Percentiles rank a stretch among this genome's conserved stretches.
Conservation (phyloP, 306 rosid species). For the Inga oerstediana region DNA sequence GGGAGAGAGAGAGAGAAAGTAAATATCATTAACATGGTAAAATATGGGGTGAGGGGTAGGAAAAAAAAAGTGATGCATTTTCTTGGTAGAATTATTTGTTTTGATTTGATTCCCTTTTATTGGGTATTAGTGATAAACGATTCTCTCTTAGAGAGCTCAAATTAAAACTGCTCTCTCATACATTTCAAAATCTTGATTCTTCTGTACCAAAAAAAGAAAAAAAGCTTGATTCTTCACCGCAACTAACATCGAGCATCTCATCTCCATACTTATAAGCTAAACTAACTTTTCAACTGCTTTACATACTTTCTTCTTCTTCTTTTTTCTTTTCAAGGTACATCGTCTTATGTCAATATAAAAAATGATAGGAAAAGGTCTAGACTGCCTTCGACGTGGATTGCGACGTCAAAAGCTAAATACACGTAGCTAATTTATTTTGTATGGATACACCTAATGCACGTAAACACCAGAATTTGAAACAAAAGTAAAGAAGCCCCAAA, state of each 20-base stretch:
- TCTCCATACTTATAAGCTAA: neutral
- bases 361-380: neutral
- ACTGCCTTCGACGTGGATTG: neutral
- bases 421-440: neutral
- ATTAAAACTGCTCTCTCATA: neutral
- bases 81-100: neutral
- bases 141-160: neutral
- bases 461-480: neutral
- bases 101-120: slow-evolving; percentile 10
- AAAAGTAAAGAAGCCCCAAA: neutral
- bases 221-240: neutral
- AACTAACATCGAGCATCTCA: neutral
- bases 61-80: neutral
- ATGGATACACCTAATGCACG: neutral
- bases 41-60: neutral
- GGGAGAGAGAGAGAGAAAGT: neutral
- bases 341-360: neutral
- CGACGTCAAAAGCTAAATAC: neutral
- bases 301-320: neutral
- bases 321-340: neutral
- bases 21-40: neutral
- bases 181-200: neutral
- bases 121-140: neutral
- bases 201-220: no score
- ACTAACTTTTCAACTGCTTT: neutral